phyloP scores from a whole-genome alignment of 2,329 filamentous ascomycete genomes.

The Botrytis byssoidea region DNA sequence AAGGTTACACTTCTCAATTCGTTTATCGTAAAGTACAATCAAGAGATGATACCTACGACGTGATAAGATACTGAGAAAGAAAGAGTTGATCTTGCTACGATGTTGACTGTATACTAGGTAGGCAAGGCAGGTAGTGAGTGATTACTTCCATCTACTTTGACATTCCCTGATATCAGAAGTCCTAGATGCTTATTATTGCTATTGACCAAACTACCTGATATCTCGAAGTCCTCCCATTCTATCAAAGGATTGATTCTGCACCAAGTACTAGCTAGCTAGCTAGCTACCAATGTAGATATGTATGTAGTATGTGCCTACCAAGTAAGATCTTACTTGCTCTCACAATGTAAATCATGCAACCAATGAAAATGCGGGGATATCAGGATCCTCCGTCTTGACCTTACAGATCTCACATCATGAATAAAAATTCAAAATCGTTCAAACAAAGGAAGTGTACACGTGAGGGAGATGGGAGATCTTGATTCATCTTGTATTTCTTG shows the following conservation, averaged over 20 bases:
- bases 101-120: no score
- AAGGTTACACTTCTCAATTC: background rate
- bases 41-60: background rate
- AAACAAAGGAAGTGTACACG: slow-evolving; percentile 1
- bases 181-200: no score
- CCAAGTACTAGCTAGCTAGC: no score
- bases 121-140: no score
- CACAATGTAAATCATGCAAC: background rate
- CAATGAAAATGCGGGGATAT: background rate
- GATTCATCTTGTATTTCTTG: background rate
- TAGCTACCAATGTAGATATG: no score
- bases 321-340: background rate
- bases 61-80: no score
- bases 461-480: background rate
- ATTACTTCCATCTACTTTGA: no score
- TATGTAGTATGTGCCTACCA: background rate
- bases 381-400: background rate
- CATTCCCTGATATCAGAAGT: no score
- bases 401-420: background rate
- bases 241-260: no score
- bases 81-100: no score
- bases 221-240: no score
- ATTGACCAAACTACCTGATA: no score
- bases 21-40: background rate
- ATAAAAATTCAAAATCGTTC: background rate